Evolutionary conservation across 2,329 filamentous ascomycete species (phyloP).

Genomic region (Trichoderma gracile): DNA sequence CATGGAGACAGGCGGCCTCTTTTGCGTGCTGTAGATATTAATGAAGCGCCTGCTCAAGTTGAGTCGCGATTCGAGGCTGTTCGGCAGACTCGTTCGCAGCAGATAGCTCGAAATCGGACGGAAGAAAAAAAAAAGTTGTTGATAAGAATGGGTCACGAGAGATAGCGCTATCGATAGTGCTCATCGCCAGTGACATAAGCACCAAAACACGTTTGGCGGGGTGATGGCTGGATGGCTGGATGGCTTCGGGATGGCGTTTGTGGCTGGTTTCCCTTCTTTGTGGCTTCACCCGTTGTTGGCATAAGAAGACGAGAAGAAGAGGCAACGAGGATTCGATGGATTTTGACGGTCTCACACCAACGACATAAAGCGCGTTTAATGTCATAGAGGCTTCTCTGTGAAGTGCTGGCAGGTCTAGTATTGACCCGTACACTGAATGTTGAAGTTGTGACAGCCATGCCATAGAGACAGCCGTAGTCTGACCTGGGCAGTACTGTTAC

Average conservation of each 20-base stretch:
- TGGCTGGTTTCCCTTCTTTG: no score
- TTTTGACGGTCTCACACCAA: no score
- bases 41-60: slow-evolving; percentile 20
- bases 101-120: slow-evolving; percentile 21
- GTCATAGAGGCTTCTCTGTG: no score
- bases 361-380: no score
- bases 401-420: no score
- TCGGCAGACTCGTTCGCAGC: slow-evolving; percentile 27
- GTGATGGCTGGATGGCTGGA: not conserved
- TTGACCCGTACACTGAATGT: no score
- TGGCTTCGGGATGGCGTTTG: not conserved
- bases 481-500: no score
- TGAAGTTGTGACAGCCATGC: no score
- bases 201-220: not conserved
- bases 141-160: slow-evolving; percentile 32
- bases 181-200: slow-evolving; percentile 20
- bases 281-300: no score
- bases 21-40: not conserved
- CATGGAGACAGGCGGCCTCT: slow-evolving; percentile 21
- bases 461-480: no score
- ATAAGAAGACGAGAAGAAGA: no score
- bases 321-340: no score
- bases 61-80: slow-evolving; percentile 35
- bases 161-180: slow-evolving; percentile 25
- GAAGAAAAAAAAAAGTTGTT: slow-evolving; percentile 39